Base-by-base conservation (phyloP, 2,329 filamentous ascomycete species). In the Talaromyces funiculosus region DNA sequence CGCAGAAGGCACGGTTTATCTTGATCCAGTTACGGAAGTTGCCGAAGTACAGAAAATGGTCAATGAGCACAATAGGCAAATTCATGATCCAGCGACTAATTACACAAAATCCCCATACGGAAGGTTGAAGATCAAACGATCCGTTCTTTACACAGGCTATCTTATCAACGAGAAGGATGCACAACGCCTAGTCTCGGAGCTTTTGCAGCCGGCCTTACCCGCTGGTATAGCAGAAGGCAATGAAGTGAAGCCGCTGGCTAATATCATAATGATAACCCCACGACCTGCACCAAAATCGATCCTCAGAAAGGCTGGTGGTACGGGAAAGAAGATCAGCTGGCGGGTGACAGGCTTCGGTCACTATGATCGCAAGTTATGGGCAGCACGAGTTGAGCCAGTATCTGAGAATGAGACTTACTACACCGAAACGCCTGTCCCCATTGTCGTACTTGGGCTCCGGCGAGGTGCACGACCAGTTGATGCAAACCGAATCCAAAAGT, bases 131-230 rank as follows among this genome's bases (percentile, higher is more conserved):
- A 90, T 99, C 72, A 91, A 90, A 73, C 92, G 92, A 71, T 90
- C 86, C 1, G 88, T 96, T 54, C 91, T 92, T 75, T 97, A 93
- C 76, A 97, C 94, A 1, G 91, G 90, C 54, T 97, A 99, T 75
- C 85, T 96, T 75, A 87, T 99, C 65, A 81, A 81, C 42, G 80
- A 85, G 53, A 80, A 84, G 26, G 90, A 94, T 72, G 88, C 87
- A 2, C 84, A 89, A 69, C 85, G 84, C 59, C 80, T 97, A 38
- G 83, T 90, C 60, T 82, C 83, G 5, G 67, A 73, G 54, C 81
- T 96, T 49, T 66, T 78, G 62, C 71, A 69, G n/a, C 85, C 87
- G 31, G 75, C 85, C 56, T 78, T 90, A 20, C 87, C 88, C 3
- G 69, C 79, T 3, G 82, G 83, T 61, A 77, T 86, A 58, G 80